Evolutionary conservation across 176 grass and related monocot species (phyloP), one percentile per base, ranked within the genome.

Genomic region (Metroxylon sagu): DNA sequence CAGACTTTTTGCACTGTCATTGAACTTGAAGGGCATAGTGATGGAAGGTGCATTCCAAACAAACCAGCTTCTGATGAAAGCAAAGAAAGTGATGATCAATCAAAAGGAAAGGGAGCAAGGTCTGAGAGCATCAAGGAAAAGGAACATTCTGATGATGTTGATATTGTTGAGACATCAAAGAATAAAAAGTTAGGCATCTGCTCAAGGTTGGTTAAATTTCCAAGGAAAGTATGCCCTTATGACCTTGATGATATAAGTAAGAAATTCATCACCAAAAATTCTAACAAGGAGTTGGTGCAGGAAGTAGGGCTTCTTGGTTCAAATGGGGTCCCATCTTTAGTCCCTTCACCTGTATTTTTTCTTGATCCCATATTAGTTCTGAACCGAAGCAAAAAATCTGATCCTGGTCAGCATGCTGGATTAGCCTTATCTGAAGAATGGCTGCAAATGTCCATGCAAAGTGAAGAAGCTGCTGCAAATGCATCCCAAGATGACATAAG

Each of bases 241-340:
- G 84, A 97, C 68, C 73, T 97, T 28, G 78, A 91, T 49, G 78
- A 85, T 55, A 91, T 97, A 18, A 82, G 92, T 66, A 97, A 78
- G 65, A 80, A 76, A 19, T 88, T 97, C 57, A 23, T 75, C 18
- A 80, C 76, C 53, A 88, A 79, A 70, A 83, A 85, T 79, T 88
- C 83, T 29, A 91, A 80, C 69, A 88, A 83, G 77, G 92, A 97
- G 56, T 74, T 65, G 15, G 78, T 91, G 51, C 75, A 85, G 66
- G 75, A 91, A 65, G 88, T 97, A 54, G 92, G 92, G 54, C 81
- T 97, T 57, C 74, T 85, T 76, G 84, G 76, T 19, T 80, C 76
- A 8, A 88, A 91, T 57, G 92, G 92, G 54, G 26, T 83, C 60
- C 92, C 83, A 17, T 80, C 81, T 75, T 97, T 88, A 75, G 81